Percentiles rank a stretch among this genome's conserved stretches.
These are phyloP conservation scores for Helotiales sp. DNA, from an alignment of 2,329 filamentous ascomycete genomes.

Conservation along the genomic window DNA sequence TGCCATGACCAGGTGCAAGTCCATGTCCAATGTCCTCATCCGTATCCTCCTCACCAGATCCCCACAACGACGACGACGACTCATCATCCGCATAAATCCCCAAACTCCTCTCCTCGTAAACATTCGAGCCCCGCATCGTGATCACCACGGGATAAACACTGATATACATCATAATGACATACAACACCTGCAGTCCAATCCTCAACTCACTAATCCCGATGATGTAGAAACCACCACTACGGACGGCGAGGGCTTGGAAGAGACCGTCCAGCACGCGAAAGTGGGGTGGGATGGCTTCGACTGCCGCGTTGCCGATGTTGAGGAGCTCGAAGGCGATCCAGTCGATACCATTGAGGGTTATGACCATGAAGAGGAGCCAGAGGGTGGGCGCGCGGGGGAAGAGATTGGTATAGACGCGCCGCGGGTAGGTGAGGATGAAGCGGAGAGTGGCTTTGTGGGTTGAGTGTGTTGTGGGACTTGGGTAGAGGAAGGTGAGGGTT, in stretches of 20 bases:
- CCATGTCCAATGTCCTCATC: not conserved
- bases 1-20: not conserved
- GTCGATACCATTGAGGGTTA: slow-evolving; percentile 64
- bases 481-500: slow-evolving; percentile 47
- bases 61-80: no score
- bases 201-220: slow-evolving; percentile 60
- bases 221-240: slow-evolving; percentile 70
- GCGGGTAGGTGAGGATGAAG: slow-evolving; percentile 60
- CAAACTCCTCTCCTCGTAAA: slow-evolving; percentile 72
- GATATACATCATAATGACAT: slow-evolving; percentile 71
- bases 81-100: slow-evolving; percentile 57
- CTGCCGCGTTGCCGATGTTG: slow-evolving; percentile 63
- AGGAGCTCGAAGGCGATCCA: slow-evolving; percentile 70
- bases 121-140: slow-evolving; percentile 70
- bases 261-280: slow-evolving; percentile 66
- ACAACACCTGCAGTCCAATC: slow-evolving; percentile 63
- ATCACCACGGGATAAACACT: slow-evolving; percentile 67
- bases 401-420: slow-evolving; percentile 65
- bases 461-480: slow-evolving; percentile 32
- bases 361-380: slow-evolving; percentile 66
- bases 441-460: slow-evolving; percentile 54
- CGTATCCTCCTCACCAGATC: slow-evolving; percentile 5
- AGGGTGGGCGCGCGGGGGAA: slow-evolving; percentile 69
- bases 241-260: slow-evolving; percentile 68
- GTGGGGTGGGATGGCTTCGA: slow-evolving; percentile 56